Evolutionary conservation across 441 rosid genomes (phyloP), one percentile per base, ranked within the genome.

Genomic region (Flueggea neowawraea): DNA sequence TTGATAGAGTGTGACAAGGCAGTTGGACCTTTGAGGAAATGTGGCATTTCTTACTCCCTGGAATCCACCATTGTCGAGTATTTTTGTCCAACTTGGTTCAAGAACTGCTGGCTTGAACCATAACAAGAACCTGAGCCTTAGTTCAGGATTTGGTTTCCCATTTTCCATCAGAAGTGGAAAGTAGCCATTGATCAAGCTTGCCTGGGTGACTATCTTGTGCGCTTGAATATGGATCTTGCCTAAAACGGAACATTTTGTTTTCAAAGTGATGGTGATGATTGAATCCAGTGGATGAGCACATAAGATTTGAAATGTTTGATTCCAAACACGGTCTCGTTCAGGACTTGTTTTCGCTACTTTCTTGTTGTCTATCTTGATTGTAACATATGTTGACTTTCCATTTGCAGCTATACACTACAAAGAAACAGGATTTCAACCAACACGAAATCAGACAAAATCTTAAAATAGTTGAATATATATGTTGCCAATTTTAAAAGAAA

Each of bases 101-200:
- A 70, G 59, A 60, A 75, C 82, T 49, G 95, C 97, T 16, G 96
- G 92, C 73, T 82, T 93, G 68, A 90, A 93, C 91, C 97, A 86
- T 41, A 93, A 55, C 72, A 86, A 63, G 69, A 84, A 77, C 79
- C 89, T 82, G 5, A 90, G 81, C 59, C 75, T 81, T 65, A 86
- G 74, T 52, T 77, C 76, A 4, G 78, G 83, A 65, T 73, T 83
- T 7, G 65, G 80, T 61, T 73, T 84, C 32, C 82, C 82, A 31
- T 80, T 78, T 10, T 82, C 81, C 71, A 73, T 53, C 17, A 55
- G 52, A 3, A 93, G 75, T n/a, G 96, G 89, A 57, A 90, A 84
- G 66, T 64, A 72, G 3, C 91, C 97, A 45, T 78, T 78, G 12
- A 85, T 69, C 49, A 88, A 65, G 49, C 87, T 75, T 39, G 90